Percentiles rank a stretch among this genome's conserved stretches.
phyloP scores from a whole-genome alignment of 345 rosid genomes.

The Populus tremula region DNA sequence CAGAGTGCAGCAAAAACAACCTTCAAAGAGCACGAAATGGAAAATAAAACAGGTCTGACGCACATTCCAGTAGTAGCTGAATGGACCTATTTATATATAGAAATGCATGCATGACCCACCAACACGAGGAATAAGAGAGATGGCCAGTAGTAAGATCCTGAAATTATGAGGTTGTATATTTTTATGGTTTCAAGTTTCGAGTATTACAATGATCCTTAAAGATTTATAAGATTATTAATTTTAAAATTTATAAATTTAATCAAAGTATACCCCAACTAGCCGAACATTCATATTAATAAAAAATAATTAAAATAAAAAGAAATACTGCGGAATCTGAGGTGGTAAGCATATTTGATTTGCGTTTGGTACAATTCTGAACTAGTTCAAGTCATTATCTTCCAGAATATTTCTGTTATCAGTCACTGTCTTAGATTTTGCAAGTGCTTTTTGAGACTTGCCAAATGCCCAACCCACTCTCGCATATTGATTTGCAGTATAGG shows the following conservation, averaged over 20 bases:
- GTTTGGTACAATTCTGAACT: constrained; percentile 12
- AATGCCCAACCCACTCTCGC: background rate
- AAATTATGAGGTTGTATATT: too few relatives aligned
- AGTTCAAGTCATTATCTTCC: constrained; percentile 4
- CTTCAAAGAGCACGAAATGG: constrained; percentile 10
- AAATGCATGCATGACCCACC: constrained; percentile 13
- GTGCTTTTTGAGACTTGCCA: background rate
- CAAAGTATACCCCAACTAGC: too few relatives aligned
- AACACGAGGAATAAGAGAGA: background rate
- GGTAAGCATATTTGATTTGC: constrained; percentile 37
- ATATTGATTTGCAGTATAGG: background rate
- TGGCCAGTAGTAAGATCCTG: background rate
- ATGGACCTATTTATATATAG: constrained; percentile 25
- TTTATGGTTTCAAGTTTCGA: too few relatives aligned
- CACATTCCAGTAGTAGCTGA: constrained; percentile 12
- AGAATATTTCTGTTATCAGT: constrained; percentile 29
- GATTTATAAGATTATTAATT: too few relatives aligned
- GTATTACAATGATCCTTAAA: too few relatives aligned
- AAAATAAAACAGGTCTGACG: constrained; percentile 18
- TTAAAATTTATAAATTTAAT: too few relatives aligned
- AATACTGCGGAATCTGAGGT: constrained; percentile 27
- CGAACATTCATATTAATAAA: too few relatives aligned
- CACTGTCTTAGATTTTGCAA: constrained; percentile 21
- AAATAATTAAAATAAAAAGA: too few relatives aligned
- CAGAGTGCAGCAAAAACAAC: constrained; percentile 3